These are phyloP conservation scores for Dryadomyces quercus-mongolicae DNA, from an alignment of 2,329 filamentous ascomycete genomes.

Conservation along the genomic window DNA sequence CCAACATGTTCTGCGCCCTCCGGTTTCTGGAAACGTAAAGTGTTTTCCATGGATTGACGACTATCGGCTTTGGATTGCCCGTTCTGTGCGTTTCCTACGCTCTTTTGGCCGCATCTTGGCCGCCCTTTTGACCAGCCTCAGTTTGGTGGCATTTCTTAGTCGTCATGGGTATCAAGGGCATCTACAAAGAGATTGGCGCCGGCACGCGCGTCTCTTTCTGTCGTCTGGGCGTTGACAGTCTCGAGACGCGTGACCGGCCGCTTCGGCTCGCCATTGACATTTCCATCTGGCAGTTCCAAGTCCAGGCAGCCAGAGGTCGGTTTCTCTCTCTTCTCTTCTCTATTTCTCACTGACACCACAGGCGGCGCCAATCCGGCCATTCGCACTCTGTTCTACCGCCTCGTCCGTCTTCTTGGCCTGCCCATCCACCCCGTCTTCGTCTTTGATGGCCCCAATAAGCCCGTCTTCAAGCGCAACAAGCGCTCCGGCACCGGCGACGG, in stretches of 20 bases:
- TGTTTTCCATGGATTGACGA: too few relatives aligned
- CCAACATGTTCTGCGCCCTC: too few relatives aligned
- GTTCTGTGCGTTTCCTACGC: too few relatives aligned
- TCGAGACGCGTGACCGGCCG: slow-evolving; percentile 57
- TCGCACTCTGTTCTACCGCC: slow-evolving; percentile 83
- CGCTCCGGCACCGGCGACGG: slow-evolving; percentile 52
- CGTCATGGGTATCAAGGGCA: slow-evolving; percentile 56
- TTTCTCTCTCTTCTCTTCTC: background rate
- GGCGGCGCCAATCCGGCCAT: slow-evolving; percentile 80
- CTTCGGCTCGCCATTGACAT: slow-evolving; percentile 86
- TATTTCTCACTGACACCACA: slow-evolving; percentile 2
- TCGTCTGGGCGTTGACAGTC: slow-evolving; percentile 67
- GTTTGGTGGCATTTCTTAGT: too few relatives aligned
- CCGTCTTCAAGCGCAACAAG: slow-evolving; percentile 80
- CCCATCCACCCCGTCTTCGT: slow-evolving; percentile 41
- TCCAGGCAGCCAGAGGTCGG: slow-evolving; percentile 63
- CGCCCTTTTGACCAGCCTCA: too few relatives aligned
- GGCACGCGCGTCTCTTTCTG: slow-evolving; percentile 70
- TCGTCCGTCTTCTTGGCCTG: slow-evolving; percentile 43
- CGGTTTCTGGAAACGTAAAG: too few relatives aligned
- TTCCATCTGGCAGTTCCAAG: slow-evolving; percentile 95
- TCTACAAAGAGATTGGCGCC: slow-evolving; percentile 79
- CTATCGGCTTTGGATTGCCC: too few relatives aligned
- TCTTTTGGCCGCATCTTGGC: too few relatives aligned
- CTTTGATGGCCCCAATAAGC: slow-evolving; percentile 36